These are phyloP conservation scores for Tieghemostelium lacteum DNA, from an alignment of 78 protist species.

Conservation along the genomic window DNA sequence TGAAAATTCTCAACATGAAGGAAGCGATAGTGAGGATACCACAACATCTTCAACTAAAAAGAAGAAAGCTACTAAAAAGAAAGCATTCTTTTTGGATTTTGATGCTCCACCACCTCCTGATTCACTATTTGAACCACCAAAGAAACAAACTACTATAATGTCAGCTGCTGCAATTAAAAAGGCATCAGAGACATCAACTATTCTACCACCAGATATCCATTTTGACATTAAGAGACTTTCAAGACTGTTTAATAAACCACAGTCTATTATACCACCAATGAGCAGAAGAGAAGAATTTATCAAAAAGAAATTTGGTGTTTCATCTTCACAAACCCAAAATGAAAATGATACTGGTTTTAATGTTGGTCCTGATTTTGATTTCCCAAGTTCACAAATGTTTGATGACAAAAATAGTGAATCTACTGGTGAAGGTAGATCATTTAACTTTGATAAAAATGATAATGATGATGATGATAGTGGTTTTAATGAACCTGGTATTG, in stretches of 20 bases:
- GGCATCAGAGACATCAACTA: constrained; percentile 27
- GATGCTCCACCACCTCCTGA: constrained; percentile 44
- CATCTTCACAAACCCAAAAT: background rate
- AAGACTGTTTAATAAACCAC: constrained; percentile 81
- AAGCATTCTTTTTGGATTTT: constrained; percentile 47
- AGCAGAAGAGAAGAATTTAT: constrained; percentile 52
- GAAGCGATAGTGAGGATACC: background rate
- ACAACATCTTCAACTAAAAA: background rate
- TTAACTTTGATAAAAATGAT: too few species aligned
- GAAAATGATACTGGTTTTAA: background rate
- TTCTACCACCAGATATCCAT: constrained; percentile 86
- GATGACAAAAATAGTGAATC: background rate
- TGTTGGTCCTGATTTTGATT: constrained; percentile 13
- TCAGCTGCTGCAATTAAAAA: constrained; percentile 26
- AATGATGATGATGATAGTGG: constrained; percentile 15
- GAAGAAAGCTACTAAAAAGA: constrained; percentile 19
- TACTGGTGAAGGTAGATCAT: background rate
- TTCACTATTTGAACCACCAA: constrained; percentile 47
- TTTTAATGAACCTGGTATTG: background rate
- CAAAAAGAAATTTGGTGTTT: background rate
- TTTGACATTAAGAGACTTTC: constrained; percentile 25
- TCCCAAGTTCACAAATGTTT: constrained; percentile 24
- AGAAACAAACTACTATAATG: constrained; percentile 50
- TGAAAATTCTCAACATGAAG: background rate
- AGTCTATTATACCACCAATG: constrained; percentile 70